These are phyloP conservation scores for Strigomonas galati DNA, from an alignment of 208 protist species.

Conservation along the genomic window DNA sequence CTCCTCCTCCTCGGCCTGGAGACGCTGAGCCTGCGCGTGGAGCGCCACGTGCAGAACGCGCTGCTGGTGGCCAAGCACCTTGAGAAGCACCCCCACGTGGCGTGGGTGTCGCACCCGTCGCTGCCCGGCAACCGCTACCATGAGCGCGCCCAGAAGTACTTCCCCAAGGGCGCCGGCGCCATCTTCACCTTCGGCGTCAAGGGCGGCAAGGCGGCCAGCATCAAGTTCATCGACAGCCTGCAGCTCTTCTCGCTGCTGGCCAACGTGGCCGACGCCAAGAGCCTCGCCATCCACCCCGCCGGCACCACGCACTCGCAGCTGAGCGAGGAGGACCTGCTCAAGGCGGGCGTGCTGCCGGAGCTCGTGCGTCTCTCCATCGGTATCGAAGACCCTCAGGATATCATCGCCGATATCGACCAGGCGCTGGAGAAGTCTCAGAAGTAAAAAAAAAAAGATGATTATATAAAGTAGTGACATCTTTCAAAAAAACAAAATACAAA, in stretches of 20 bases:
- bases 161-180: conserved; percentile 8
- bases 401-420: conserved; percentile 51
- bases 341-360: conserved; percentile 43
- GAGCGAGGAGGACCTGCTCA: conserved; percentile 21
- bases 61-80: conserved; percentile 31
- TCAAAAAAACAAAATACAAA: too few relatives aligned
- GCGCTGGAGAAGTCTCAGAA: conserved; percentile 29
- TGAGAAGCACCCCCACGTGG: conserved; percentile 11
- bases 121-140: conserved; percentile 6
- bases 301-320: conserved; percentile 85
- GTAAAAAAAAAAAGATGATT: conserved; percentile 9
- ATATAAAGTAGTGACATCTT: too few relatives aligned
- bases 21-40: conserved; percentile 80
- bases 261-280: conserved; percentile 15
- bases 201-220: conserved; percentile 15
- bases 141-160: conserved; percentile 11
- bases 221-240: conserved; percentile 43
- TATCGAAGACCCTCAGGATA: conserved; percentile 77
- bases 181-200: conserved; percentile 27
- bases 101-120: conserved; percentile 2
- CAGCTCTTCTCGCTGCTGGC: conserved; percentile 25
- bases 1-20: conserved; percentile 76
- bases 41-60: conserved; percentile 31
- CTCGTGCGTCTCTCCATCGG: conserved; percentile 73
- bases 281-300: conserved; percentile 12